Base-by-base conservation (phyloP, 129 eudicot genomes). In the Helichrysum umbraculigerum region DNA sequence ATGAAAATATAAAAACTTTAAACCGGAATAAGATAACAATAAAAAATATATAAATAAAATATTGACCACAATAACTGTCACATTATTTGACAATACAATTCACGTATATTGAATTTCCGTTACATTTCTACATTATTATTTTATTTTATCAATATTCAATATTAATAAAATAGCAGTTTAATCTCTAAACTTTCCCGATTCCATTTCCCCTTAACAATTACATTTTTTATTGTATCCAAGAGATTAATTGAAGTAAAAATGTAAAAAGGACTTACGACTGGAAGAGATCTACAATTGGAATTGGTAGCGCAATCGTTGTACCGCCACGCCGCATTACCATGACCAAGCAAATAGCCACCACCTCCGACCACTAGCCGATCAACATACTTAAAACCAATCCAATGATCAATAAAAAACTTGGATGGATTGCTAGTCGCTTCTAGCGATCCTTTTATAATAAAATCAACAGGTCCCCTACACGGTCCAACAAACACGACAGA, bases 321-420 rank as follows among this genome's bases (percentile, higher is more conserved):
- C 15, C 15, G 66, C 97, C 97, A 92, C 11, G 86, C 90, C 0
- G 81, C 58, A 17, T 59, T 56, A 6, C 97, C 97, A 68, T 87
- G 83, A 15, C 91, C 97, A 52, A 85, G 87, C 79, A 92, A 44
- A 56, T 5, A 51, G 28, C 96, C 92, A 22, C 96, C 96, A 54
- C 96, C 97, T 35, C 59, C 71, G 2, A 92, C 75, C 68, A 68
- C 59, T 75, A 92, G 60, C 2, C 15, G 65, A 22, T 92, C 80
- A 0, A 92, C 76, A n/a, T 83, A 76, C 15, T 22, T 76, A 28
- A 92, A 89, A 61, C 30, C 72, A 33, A 92, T 89, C 97, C 96
- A 92, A 5, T 86, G 83, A 50, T 87, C 86, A 3, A 10, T 15
- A 4, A 66, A 76, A 71, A 86, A 75, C 28, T 28, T 7, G 0